These are phyloP conservation scores for Helicocarpus griseus DNA, from an alignment of 2,329 filamentous ascomycete genomes.

Conservation along the genomic window DNA sequence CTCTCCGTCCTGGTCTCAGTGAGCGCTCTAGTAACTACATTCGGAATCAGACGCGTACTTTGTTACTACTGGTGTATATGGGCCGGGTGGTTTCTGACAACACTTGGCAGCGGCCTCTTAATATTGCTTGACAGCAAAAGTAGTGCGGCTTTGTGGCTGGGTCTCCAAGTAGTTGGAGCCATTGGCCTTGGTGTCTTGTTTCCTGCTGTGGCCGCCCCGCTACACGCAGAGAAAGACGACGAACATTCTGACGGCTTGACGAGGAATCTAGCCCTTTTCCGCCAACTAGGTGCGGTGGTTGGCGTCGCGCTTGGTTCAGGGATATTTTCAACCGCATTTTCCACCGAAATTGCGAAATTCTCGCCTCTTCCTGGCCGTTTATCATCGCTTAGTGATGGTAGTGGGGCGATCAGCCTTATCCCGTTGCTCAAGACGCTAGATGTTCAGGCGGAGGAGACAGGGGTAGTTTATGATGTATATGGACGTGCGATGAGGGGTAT, in stretches of 20 bases:
- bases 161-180: slow-evolving; percentile 4
- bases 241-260: neutral
- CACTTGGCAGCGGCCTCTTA: slow-evolving; percentile 46
- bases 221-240: neutral
- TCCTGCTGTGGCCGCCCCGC: slow-evolving; percentile 2
- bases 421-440: neutral
- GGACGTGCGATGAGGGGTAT: neutral
- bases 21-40: slow-evolving; percentile 36
- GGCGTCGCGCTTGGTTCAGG: slow-evolving; percentile 4
- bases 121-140: slow-evolving; percentile 34
- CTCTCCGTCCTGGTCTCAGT: slow-evolving; percentile 1
- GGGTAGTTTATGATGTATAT: neutral
- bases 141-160: slow-evolving; percentile 40
- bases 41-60: slow-evolving; percentile 28
- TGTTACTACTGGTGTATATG: slow-evolving; percentile 52
- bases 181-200: slow-evolving; percentile 4
- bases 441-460: neutral
- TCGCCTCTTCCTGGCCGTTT: neutral
- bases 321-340: slow-evolving; percentile 3
- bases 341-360: neutral
- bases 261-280: slow-evolving; percentile 3
- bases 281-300: slow-evolving; percentile 2
- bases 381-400: neutral
- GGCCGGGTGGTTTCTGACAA: slow-evolving; percentile 51
- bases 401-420: neutral